A percentile compares a stretch with the other conserved stretches of the same genome.
Conservation (phyloP, 129 eudicot species). For the Helichrysum umbraculigerum region DNA sequence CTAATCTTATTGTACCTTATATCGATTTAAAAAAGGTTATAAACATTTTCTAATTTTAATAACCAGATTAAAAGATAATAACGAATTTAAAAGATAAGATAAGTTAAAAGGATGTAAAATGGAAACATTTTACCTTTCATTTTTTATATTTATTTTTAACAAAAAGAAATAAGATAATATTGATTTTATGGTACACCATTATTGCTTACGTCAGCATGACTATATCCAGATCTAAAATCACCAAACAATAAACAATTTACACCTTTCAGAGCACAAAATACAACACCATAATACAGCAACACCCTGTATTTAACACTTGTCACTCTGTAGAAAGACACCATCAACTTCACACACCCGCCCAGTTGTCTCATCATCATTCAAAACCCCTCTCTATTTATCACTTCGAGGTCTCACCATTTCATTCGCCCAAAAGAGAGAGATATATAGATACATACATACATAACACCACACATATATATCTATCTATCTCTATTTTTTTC, state of each 20-base stretch:
- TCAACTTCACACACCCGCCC: slow-evolving; percentile 30
- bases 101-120: background rate
- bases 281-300: accelerated
- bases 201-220: background rate
- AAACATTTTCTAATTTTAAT: too few species aligned
- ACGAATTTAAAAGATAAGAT: too few species aligned
- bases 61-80: background rate
- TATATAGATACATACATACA: background rate
- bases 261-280: background rate
- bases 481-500: background rate
- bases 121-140: background rate
- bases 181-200: slow-evolving; percentile 14
- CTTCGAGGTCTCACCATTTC: slow-evolving; percentile 26
- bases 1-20: background rate
- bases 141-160: background rate
- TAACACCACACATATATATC: slow-evolving; percentile 11
- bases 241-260: background rate
- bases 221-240: slow-evolving; percentile 8
- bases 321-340: slow-evolving; percentile 15
- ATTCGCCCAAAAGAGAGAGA: slow-evolving; percentile 27
- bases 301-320: background rate
- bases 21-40: background rate
- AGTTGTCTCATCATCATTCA: slow-evolving; percentile 34
- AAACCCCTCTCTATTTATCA: slow-evolving; percentile 34
- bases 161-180: too few species aligned